Base-by-base conservation (phyloP, 306 rosid genomes). In the Corylus americana region DNA sequence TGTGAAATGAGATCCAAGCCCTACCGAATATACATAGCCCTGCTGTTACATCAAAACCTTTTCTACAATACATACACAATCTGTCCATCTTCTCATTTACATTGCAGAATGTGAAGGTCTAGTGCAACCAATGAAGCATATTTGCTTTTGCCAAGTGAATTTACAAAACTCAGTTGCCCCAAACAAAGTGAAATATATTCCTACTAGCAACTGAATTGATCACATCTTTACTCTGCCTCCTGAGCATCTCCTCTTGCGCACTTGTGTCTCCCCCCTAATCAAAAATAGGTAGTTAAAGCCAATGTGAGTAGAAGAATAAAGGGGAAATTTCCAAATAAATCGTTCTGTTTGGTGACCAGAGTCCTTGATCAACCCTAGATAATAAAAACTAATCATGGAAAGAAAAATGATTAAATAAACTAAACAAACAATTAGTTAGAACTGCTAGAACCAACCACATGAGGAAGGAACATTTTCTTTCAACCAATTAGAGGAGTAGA, bases 171-270 rank as follows among this genome's bases (percentile, higher is more conserved):
- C 6, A 39, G 42, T 4, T 39, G 5, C 42, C 42, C 42, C 42
- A 39, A 39, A 39, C 42, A 5, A 39, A 39, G 42, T 39, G 42
- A 39, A 39, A 39, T 39, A 39, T 39, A 3, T 39, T 39, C 85
- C 90, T 92, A 77, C 98, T 95, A 61, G 98, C 97, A 59, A 70
- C 78, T 29, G 83, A 84, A 86, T 91, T 39, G 83, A 95, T 86
- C 74, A 59, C 79, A 77, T 83, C 82, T 76, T 89, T 90, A 73
- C 97, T 92, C 84, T 83, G 88, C 73, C 63, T 85, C 78, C 77
- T 86, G 76, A 92, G 93, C 97, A 92, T 91, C 72, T 86, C 96
- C 77, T 90, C 91, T 83, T 91, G 94, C 37, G 90, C 91, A 55
- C 78, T 7, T 68, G 81, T 70, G 80, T 94, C 89, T 4, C 4